Conservation (phyloP, 306 rosid species). For the Hippophae tibetana region DNA sequence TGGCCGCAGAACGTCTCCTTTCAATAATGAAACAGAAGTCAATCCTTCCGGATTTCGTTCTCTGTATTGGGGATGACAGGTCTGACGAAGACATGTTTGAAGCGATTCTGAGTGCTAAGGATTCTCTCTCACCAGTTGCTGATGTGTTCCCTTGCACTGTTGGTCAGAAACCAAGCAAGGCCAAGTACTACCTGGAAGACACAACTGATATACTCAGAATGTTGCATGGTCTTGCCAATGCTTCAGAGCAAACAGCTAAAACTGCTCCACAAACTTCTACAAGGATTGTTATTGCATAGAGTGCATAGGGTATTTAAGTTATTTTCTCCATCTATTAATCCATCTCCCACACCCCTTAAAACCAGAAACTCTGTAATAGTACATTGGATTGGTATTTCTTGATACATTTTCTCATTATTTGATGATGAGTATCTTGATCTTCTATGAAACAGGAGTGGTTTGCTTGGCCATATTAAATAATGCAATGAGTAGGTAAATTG, state of each 20-base stretch:
- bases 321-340: no score
- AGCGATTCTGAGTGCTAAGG: slow-evolving; percentile 31
- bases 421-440: no score
- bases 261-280: slow-evolving; percentile 22
- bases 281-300: slow-evolving; percentile 22
- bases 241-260: slow-evolving; percentile 43
- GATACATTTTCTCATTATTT: no score
- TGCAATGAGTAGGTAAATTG: no score
- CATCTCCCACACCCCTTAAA: no score
- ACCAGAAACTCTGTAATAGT: no score
- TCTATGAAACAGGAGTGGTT: no score
- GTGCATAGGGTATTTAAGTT: slow-evolving; percentile 15
- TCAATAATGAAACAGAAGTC: slow-evolving; percentile 44
- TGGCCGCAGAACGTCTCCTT: slow-evolving; percentile 64
- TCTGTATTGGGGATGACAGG: slow-evolving; percentile 86
- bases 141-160: slow-evolving; percentile 55
- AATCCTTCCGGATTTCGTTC: slow-evolving; percentile 61
- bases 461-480: no score
- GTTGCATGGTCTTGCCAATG: slow-evolving; percentile 75
- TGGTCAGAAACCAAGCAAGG: slow-evolving; percentile 58
- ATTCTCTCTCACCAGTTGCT: slow-evolving; percentile 34
- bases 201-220: slow-evolving; percentile 72
- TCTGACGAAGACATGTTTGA: slow-evolving; percentile 92
- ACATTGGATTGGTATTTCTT: no score
- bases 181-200: slow-evolving; percentile 62